Evolutionary conservation across 148 eudicot genomes (phyloP).

Genomic region (Polygonum maritimum): DNA sequence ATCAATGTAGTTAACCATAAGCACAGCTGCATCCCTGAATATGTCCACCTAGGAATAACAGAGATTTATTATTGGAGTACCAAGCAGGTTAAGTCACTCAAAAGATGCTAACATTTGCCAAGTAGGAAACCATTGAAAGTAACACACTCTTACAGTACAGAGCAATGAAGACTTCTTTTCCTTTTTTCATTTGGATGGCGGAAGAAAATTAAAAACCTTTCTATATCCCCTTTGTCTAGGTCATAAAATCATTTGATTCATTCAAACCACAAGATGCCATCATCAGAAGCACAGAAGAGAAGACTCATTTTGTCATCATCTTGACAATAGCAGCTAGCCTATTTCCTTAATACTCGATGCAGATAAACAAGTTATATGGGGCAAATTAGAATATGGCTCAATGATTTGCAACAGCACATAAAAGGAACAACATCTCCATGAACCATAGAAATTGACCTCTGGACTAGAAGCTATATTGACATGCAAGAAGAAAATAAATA

Average conservation of each 20-base stretch:
- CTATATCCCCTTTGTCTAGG: background rate
- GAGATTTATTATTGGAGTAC: background rate
- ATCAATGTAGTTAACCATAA: constrained; percentile 84
- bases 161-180: background rate
- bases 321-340: background rate
- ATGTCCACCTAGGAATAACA: constrained; percentile 32
- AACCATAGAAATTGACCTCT: background rate
- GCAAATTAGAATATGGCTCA: background rate
- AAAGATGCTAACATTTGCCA: background rate
- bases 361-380: background rate
- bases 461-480: background rate
- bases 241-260: background rate
- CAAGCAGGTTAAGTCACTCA: background rate
- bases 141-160: background rate
- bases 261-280: background rate
- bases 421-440: background rate
- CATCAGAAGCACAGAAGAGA: background rate
- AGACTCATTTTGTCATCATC: background rate
- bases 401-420: background rate
- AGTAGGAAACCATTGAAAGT: background rate
- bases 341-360: background rate
- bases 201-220: background rate
- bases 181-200: background rate
- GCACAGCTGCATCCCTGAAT: constrained; percentile 49
- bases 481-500: background rate